Conservation (phyloP, 225 moss, liverwort and hornwort species). For the Takakia lepidozioides region DNA sequence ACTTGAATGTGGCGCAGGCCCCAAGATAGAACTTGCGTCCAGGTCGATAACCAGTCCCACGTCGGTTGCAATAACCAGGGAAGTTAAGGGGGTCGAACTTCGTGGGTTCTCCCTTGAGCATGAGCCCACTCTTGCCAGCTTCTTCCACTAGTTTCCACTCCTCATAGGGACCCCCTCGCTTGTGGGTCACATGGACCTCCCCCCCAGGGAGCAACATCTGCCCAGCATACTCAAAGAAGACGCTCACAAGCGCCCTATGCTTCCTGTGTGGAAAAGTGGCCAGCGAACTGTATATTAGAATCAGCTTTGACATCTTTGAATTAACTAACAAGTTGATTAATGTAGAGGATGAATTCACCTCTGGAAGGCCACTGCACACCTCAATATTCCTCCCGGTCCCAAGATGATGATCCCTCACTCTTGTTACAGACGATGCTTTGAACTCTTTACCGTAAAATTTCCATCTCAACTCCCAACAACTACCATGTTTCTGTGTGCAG, state of each 20-base stretch:
- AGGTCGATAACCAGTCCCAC: slow-evolving; percentile 1
- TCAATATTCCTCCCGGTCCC: too few species aligned
- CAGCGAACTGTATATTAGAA: too few species aligned
- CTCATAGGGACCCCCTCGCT: slow-evolving; percentile 1
- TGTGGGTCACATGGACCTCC: slow-evolving; percentile 11
- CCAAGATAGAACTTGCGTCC: background rate
- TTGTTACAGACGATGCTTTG: too few species aligned
- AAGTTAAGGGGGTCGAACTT: background rate
- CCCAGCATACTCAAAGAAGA: slow-evolving; percentile 3
- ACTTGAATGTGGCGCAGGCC: slow-evolving; percentile 6
- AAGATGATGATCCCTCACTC: too few species aligned
- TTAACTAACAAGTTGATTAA: too few species aligned
- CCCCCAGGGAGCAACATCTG: slow-evolving; percentile 7
- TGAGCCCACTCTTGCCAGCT: slow-evolving; percentile 2
- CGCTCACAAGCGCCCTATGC: background rate
- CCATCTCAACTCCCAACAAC: too few species aligned
- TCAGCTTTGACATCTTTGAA: too few species aligned
- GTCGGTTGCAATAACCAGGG: slow-evolving; percentile 10
- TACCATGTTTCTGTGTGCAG: too few species aligned
- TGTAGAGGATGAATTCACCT: too few species aligned
- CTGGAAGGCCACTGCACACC: too few species aligned
- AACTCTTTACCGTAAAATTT: too few species aligned
- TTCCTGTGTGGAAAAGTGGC: slow-evolving; percentile 1
- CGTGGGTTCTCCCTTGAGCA: background rate
- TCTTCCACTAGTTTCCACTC: slow-evolving; percentile 8